Conservation (phyloP, 2,329 filamentous ascomycete genomes). For the Cylindrodendrum hubeiense region DNA sequence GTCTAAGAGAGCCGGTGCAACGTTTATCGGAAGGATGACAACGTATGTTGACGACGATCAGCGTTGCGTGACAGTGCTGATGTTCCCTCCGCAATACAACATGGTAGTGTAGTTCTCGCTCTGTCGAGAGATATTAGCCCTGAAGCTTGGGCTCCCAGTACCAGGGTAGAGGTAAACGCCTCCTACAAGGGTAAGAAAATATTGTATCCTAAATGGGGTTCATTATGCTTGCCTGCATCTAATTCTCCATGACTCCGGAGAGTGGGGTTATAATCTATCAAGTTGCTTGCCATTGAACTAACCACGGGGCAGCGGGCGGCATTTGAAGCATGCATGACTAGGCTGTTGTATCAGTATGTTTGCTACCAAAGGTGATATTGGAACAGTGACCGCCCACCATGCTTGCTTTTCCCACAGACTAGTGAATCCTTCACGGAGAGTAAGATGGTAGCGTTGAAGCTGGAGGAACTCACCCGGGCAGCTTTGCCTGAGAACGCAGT, state of each 20-base stretch:
- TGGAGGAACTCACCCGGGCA: neutral
- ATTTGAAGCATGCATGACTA: constrained; percentile 13
- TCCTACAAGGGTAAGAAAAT: constrained; percentile 11
- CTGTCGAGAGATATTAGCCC: constrained; percentile 3
- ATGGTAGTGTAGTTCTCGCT: constrained; percentile 23
- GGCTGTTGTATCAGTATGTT: constrained; percentile 6
- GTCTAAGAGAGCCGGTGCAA: neutral
- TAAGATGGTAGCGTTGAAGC: neutral
- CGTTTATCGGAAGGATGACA: constrained; percentile 8
- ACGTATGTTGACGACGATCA: constrained; percentile 10
- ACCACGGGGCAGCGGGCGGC: neutral
- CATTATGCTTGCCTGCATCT: neutral
- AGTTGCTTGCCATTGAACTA: neutral
- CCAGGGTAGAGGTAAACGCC: constrained; percentile 4
- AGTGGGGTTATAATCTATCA: constrained; percentile 1
- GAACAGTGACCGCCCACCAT: neutral
- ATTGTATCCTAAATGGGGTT: constrained; percentile 4
- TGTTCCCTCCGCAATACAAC: constrained; percentile 17
- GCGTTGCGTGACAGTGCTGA: constrained; percentile 10
- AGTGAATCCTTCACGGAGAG: neutral
- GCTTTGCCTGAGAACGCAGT: neutral
- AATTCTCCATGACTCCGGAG: constrained; percentile 6
- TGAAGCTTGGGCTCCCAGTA: constrained; percentile 8
- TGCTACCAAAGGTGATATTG: neutral
- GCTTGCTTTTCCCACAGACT: constrained; percentile 7